Base-by-base conservation (phyloP, 352 stramenopile genomes). In the Aphanomyces stellatus region DNA sequence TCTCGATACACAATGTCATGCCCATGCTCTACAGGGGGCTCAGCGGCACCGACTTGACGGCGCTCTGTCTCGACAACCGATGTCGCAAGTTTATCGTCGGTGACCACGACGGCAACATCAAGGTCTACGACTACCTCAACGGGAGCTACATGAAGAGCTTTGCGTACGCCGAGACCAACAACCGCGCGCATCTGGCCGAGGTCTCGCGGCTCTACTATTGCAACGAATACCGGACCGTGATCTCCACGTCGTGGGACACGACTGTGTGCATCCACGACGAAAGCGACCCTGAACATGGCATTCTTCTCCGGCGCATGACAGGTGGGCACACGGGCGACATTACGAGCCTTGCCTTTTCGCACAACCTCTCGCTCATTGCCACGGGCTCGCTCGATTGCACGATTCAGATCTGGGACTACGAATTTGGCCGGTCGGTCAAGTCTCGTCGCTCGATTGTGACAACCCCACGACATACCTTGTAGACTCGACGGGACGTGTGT, bases 101-200 rank as follows among this genome's bases (percentile, higher is more conserved):
- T 28, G 81, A 95, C 66, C 86, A 94, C 72, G 74, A 69, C 7
- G 88, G 88, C 25, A 79, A 82, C 42, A 81, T 94, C 34, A 74
- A 88, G 19, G 80, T 90, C n/a, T 92, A 88, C 51, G 82, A 95
- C 71, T 96, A 95, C 71, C 72, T 95, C 41, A 96, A 94, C 51
- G 88, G 87, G 19, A 80, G 78, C 22, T 77, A 88, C 28, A 95
- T 96, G 87, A 95, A 96, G 72, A 86, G 79, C 8, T 95, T 90
- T 53, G 79, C 77, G 43, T 91, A 92, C 53, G 71, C 77, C 15
- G 80, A 90, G 30, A 61, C 78, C 4, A 76, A 81, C 43, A 82
- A 88, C 57, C 74, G 79, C 28, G 83, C 87, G 4, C 87, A 96
- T 56, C 37, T 46, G n/a, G 76, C 74, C 42, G 85, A 95, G 68